Evolutionary conservation across 148 eudicot genomes (phyloP), one percentile per base, ranked within the genome.

Genomic region (Rhododendron kiyosumense): DNA sequence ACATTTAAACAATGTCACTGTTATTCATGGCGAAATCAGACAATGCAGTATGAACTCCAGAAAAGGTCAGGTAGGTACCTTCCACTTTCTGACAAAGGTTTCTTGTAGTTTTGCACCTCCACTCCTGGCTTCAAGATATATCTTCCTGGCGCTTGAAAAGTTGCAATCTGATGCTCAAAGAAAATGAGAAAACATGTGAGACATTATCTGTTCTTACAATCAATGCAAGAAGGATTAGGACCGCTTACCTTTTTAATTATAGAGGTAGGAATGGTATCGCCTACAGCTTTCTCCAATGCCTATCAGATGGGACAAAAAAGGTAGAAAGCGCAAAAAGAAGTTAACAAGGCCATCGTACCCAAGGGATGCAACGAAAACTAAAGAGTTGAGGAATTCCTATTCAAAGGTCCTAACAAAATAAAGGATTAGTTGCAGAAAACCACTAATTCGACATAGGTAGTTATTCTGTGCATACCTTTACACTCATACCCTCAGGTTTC

Each of bases 281-380:
- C 98, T 87, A 94, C 89, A 87, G 98, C 95, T 93, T 94, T 97
- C 91, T 95, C 99, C 90, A 97, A 87, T 65, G 92, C 94, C 98
- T 97, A 84, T 43, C 84, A 79, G 80, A 86, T 46, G 74, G 54
- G 28, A 78, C 22, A 69, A 74, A 18, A 88, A 82, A 26, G 7
- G 17, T 2, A 73, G 45, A 61, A 48, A 49, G 22, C 59, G 76
- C 7, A 30, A 28, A 74, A 77, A 28, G 36, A 15, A 34, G 69
- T 82, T 14, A 88, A 34, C 36, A 38, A 46, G 45, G 32, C 24
- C 1, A 22, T 59, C 12, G 59, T 28, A 63, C 4, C 41, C 11
- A 84, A 75, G 59, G 73, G n/a, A 54, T 54, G 65, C 67, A 52
- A 76, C 26, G 4, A 18, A 69, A 52, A 38, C 32, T 74, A 48